phyloP scores from a whole-genome alignment of 495 filamentous ascomycete genomes.

The Hypoxylon fuscum region DNA sequence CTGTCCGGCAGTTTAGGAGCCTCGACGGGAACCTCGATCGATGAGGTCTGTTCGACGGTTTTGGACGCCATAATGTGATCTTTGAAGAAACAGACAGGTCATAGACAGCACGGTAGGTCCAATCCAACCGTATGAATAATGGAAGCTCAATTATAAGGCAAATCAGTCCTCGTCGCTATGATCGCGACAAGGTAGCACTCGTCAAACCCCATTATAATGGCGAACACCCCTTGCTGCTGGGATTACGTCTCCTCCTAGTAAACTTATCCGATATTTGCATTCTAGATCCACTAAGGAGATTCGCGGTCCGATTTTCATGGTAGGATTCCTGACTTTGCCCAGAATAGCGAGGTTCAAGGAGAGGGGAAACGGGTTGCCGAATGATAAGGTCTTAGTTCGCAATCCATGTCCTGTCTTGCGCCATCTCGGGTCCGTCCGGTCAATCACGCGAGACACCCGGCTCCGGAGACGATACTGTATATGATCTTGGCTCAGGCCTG shows the following conservation, averaged over 20 bases:
- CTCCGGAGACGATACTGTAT: slow-evolving; percentile 15
- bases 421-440: slow-evolving; percentile 30
- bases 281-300: background rate
- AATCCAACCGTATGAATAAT: background rate
- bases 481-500: too few species aligned
- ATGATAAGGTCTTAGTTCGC: slow-evolving; percentile 23
- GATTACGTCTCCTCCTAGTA: slow-evolving; percentile 13
- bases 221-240: slow-evolving; percentile 24
- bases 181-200: background rate
- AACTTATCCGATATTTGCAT: slow-evolving; percentile 1
- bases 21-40: slow-evolving; percentile 6
- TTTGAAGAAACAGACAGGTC: slow-evolving; percentile 1
- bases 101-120: background rate
- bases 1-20: slow-evolving; percentile 48
- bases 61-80: slow-evolving; percentile 20
- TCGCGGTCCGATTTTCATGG: slow-evolving; percentile 7
- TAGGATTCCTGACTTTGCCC: slow-evolving; percentile 5
- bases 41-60: slow-evolving; percentile 8
- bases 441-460: slow-evolving; percentile 18
- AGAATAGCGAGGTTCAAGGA: slow-evolving; percentile 6
- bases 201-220: slow-evolving; percentile 25
- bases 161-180: background rate
- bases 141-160: slow-evolving; percentile 4
- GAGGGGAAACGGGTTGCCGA: slow-evolving; percentile 16
- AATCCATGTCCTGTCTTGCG: slow-evolving; percentile 22